Conservation (phyloP, 1,139 yeast genomes). For the Kurtzmaniella quercitrusa region DNA sequence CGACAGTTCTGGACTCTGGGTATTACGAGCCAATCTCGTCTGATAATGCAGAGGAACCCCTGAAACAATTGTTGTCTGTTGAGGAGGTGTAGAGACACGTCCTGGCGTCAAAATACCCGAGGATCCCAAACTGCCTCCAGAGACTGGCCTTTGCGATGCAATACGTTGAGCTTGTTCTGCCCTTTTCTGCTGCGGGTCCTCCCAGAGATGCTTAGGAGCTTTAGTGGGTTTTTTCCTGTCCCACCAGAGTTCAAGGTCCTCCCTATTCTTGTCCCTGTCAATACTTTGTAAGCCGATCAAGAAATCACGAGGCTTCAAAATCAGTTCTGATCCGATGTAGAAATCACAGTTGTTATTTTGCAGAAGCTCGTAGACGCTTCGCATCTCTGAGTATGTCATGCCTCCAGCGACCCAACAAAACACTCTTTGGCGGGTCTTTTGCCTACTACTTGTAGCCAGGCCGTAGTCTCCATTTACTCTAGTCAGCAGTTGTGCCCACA, state of each 20-base stretch:
- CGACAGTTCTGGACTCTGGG: conserved; percentile 7
- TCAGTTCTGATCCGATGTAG: conserved; percentile 77
- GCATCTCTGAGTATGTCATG: conserved; percentile 74
- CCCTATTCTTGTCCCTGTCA: conserved; percentile 28
- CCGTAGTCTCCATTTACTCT: conserved; percentile 18
- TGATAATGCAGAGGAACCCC: conserved; percentile 28
- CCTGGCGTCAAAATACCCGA: background rate
- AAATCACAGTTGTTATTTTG: conserved; percentile 63
- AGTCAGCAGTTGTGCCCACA: conserved; percentile 65
- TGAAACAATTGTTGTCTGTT: conserved; percentile 10
- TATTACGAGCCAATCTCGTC: conserved; percentile 17
- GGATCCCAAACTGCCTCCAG: background rate
- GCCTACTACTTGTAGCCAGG: conserved; percentile 18
- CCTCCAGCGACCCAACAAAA: conserved; percentile 90
- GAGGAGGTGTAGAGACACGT: conserved; percentile 5
- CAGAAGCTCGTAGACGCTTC: conserved; percentile 72
- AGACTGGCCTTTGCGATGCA: background rate
- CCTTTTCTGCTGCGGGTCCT: conserved; percentile 15
- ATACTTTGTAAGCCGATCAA: conserved; percentile 43
- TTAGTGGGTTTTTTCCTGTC: conserved; percentile 23
- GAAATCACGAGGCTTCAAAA: conserved; percentile 61
- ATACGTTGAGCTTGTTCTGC: background rate
- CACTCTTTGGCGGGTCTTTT: conserved; percentile 53
- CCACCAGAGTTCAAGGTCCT: conserved; percentile 32
- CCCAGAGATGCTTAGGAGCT: conserved; percentile 35